phyloP scores from a whole-genome alignment of 768 basidiomycete species.

The Gymnopilus junonius region DNA sequence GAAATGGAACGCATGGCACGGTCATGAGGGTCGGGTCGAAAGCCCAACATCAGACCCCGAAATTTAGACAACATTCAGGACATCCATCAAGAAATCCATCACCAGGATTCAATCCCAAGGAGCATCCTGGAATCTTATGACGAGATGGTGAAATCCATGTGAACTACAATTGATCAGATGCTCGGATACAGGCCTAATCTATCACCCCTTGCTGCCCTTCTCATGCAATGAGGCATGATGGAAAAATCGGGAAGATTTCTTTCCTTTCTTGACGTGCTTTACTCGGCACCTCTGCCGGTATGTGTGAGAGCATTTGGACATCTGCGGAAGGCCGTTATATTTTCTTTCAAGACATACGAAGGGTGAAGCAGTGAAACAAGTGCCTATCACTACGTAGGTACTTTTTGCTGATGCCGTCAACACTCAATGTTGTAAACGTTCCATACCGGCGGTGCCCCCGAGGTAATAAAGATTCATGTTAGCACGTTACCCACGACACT shows the following conservation, averaged over 20 bases:
- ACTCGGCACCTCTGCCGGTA: constrained; percentile 13
- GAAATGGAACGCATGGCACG: constrained; percentile 21
- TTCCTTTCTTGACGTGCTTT: constrained; percentile 25
- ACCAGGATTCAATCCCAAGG: constrained; percentile 1
- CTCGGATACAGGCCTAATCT: constrained; percentile 15
- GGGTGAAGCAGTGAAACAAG: background rate
- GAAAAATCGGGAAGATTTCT: constrained; percentile 33
- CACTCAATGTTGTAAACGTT: no score
- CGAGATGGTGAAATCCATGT: constrained; percentile 1
- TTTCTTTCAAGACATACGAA: background rate
- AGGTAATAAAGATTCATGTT: no score
- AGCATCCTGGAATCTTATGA: constrained; percentile 9
- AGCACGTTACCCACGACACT: no score
- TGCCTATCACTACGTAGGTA: background rate
- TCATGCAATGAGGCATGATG: constrained; percentile 23
- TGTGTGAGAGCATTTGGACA: constrained; percentile 12
- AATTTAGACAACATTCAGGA: constrained; percentile 19
- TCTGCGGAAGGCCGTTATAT: constrained; percentile 3
- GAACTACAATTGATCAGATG: constrained; percentile 20
- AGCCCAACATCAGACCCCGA: constrained; percentile 20
- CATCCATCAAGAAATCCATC: constrained; percentile 19
- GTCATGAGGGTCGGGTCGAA: constrained; percentile 20
- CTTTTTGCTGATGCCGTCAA: background rate
- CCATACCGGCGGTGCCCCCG: no score
- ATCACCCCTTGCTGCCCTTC: constrained; percentile 16